Evolutionary conservation across 495 filamentous ascomycete genomes (phyloP), one percentile per base, ranked within the genome.

Genomic region (Cetradonia linearis): DNA sequence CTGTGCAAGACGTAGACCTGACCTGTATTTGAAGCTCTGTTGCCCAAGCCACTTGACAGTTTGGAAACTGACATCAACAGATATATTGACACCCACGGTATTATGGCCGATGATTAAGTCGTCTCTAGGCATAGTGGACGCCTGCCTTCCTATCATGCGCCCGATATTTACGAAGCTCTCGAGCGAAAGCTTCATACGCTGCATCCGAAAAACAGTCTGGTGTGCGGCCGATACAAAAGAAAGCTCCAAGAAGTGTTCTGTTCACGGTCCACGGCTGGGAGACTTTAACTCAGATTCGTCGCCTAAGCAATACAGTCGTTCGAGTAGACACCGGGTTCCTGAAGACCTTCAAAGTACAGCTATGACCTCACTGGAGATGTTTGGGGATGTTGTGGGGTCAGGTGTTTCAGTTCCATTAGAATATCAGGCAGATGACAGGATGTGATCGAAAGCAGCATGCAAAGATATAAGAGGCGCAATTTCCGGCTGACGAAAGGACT

Each of bases 81-180:
- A 59, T 38, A 28, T 59, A n/a, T 16, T 38, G 18, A 38, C 44
- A 27, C 46, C 44, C 6, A 16, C 16, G 18, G 30, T 59, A 6
- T 59, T 38, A 30, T 59, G 56, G 31, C 31, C 23, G 9, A 38
- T 59, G 23, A 31, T 59, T 27, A 31, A 49, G 31, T 59, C 46
- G 5, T 59, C 33, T 1, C 1, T 37, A 0, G 56, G 44, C 31
- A 28, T 49, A 23, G 46, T 59, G 10, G 57, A 46, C 27, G 44
- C 57, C 23, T 59, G 57, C 33, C 57, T 59, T 9, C 57, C 46
- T 3, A 50, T 59, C 11, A 27, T 59, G 23, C 20, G 57, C 16
- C 34, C 57, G 1, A 23, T 52, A 44, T 52, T 52, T 33, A 38
- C 28, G 16, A 2, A n/a, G 8, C 18, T 10, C n/a, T 56, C 37